Evolutionary conservation across 1,284 basidiomycete genomes (phyloP), one percentile per base, ranked within the genome.

Genomic region (Porogramme epimiltina): DNA sequence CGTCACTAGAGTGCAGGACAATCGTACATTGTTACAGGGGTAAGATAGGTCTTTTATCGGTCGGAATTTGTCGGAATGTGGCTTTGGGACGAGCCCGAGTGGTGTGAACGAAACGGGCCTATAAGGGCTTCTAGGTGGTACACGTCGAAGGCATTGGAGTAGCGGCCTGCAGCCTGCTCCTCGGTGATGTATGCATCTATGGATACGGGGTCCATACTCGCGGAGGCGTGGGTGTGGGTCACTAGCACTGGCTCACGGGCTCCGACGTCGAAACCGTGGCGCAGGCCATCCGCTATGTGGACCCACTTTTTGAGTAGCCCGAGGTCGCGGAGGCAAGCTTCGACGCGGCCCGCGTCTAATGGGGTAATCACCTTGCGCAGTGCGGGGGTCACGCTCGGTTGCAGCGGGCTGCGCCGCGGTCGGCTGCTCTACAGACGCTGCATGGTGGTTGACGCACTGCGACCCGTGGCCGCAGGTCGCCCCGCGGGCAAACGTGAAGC

Each of bases 1-100:
- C 8, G 4, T 22, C 9, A 15, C 10, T 34, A 23, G 15, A 15
- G 16, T 5, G 16, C 5, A 45, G 13, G 3, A 11, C 22, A 11
- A 26, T 2, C 16, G 13, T 4, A 61, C 61, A 38, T 67, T 37
- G 46, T 67, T 58, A 0, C 63, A 52, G 0, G 71, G 72, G 50
- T 55, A 74, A 0, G 70, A 76, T 20, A 75, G 46, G 41, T 75
- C 71, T 48, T 75, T 70, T 1, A 75, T 62, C 3, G 73, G 37
- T 2, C 67, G 61, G 13, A 70, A 62, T 4, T 52, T 54, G 34
- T 47, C 39, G n/a, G 54, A 55, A 54, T 59, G 47, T 1, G 70
- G 62, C 47, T 75, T 74, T 10, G 70, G 68, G 0, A 74, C 70
- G 2, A 71, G 55, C 2, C 72, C 70, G 0, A 76, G 52, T 0